A percentile compares a stretch with the other conserved stretches of the same genome.
Evolutionary conservation across 345 rosid genomes (phyloP).

Genomic region (Microcos paniculata): DNA sequence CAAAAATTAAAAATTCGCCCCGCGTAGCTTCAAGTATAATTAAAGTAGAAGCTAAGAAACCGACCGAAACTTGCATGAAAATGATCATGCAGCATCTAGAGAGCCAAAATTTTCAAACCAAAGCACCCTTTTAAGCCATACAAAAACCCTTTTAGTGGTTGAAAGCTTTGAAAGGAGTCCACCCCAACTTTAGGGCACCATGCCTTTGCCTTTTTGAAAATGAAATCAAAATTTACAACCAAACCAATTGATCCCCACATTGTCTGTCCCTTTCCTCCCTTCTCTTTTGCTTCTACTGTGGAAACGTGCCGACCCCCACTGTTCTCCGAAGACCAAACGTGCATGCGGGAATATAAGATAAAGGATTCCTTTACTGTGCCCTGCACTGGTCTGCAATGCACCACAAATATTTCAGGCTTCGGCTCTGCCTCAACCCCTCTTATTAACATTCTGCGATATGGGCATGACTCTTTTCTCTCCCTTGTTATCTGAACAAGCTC

Average conservation of each 20-base stretch:
- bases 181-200: conserved; percentile 36
- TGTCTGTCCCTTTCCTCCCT: not conserved
- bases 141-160: conserved; percentile 15
- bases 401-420: not conserved
- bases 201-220: conserved; percentile 22
- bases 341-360: conserved; percentile 45
- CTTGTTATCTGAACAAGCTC: not conserved
- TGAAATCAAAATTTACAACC: not conserved
- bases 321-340: conserved; percentile 13
- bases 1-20: too few species aligned
- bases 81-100: conserved; percentile 5
- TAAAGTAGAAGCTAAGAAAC: too few species aligned
- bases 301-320: conserved; percentile 26
- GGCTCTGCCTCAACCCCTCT: not conserved
- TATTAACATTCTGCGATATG: too few species aligned
- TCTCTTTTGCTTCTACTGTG: conserved; percentile 19
- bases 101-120: conserved; percentile 17
- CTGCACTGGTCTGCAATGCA: conserved; percentile 1
- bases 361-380: not conserved
- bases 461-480: not conserved
- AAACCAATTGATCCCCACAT: not conserved
- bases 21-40: too few species aligned
- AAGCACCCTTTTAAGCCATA: not conserved
- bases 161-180: conserved; percentile 11
- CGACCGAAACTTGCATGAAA: not conserved